Evolutionary conservation across 257 asterid genomes (phyloP), one percentile per base, ranked within the genome.

Genomic region (Scutellaria baicalensis): DNA sequence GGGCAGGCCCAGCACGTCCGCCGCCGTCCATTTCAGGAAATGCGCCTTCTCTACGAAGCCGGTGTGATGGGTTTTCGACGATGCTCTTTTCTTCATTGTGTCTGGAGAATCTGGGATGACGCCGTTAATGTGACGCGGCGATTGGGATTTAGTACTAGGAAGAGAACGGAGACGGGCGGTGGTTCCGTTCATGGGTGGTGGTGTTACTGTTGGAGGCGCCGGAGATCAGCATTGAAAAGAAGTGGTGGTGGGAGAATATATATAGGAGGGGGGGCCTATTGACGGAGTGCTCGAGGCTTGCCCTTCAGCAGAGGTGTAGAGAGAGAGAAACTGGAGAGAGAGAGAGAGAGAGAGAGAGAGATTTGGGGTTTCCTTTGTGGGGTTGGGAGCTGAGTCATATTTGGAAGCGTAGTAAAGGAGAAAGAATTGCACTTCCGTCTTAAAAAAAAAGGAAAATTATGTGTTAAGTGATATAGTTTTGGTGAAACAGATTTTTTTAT

Each of bases 11-110:
- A 45, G 47, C 0, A 72, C 23, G 44, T 86, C 92, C 54, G 20
- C 80, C 54, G 81, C 71, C 68, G 77, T 83, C 92, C 92, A 86
- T 75, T 78, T 81, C 72, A 79, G 9, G 80, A 86, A 86, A 79
- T 79, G 6, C 39, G 77, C 69, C 55, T 68, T 38, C 8, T 57
- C 44, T 4, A 57, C 36, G 57, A 8, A 6, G 72, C 20, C 20
- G 67, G 60, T 14, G 38, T 47, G 12, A 4, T 61, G 5, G 49
- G 63, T n/a, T 1, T 68, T 8, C 1, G 79, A 1, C 1, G 79
- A 1, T 8, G 72, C 9, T 9, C 27, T 73, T 16, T 80, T 80
- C 33, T 51, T 63, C 33, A 10, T 50, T 85, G 70, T 78, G 49
- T 42, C 49, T 16, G 77, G 69, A 12, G 77, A 58, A 64, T 78